Percentiles rank a stretch among this genome's conserved stretches.
Evolutionary conservation across 192 early-diverging fungal genomes (phyloP).

Genomic region (Jimgerdemannia flammicorona): DNA sequence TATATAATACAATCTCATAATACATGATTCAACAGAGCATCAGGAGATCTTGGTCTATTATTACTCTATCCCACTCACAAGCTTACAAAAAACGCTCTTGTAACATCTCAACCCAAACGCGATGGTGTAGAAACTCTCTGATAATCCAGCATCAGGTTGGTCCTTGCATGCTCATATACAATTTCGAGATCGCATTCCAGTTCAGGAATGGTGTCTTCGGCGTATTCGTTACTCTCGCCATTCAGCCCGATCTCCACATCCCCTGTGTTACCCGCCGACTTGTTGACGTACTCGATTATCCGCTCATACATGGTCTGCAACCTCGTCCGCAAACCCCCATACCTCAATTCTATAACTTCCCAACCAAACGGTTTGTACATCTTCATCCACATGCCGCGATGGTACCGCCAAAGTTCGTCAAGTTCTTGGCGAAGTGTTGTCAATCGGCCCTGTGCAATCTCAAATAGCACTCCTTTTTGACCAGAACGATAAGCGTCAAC

Average conservation of each 20-base stretch:
- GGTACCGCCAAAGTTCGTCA: slow-evolving; percentile 75
- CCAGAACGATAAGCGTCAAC: slow-evolving; percentile 55
- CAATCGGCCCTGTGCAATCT: slow-evolving; percentile 52
- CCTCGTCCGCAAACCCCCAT: slow-evolving; percentile 68
- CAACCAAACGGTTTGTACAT: slow-evolving; percentile 85
- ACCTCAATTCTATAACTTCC: slow-evolving; percentile 80
- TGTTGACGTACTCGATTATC: slow-evolving; percentile 54
- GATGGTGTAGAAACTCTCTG: slow-evolving; percentile 58
- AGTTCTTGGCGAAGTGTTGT: slow-evolving; percentile 56
- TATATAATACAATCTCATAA: no score
- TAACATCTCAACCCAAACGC: slow-evolving; percentile 39
- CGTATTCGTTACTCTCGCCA: slow-evolving; percentile 13
- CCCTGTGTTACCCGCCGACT: slow-evolving; percentile 5
- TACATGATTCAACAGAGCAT: no score
- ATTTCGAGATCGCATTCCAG: slow-evolving; percentile 63
- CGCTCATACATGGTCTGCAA: slow-evolving; percentile 66
- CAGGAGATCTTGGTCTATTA: not conserved
- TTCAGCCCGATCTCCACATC: slow-evolving; percentile 2
- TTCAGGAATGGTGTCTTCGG: slow-evolving; percentile 49
- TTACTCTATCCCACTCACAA: not conserved
- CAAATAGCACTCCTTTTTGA: slow-evolving; percentile 47
- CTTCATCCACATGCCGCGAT: slow-evolving; percentile 72
- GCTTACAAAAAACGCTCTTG: not conserved
- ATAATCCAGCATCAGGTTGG: slow-evolving; percentile 67
- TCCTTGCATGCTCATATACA: slow-evolving; percentile 62